phyloP scores from a whole-genome alignment of 768 basidiomycete genomes.

The Hydnum rufescens region DNA sequence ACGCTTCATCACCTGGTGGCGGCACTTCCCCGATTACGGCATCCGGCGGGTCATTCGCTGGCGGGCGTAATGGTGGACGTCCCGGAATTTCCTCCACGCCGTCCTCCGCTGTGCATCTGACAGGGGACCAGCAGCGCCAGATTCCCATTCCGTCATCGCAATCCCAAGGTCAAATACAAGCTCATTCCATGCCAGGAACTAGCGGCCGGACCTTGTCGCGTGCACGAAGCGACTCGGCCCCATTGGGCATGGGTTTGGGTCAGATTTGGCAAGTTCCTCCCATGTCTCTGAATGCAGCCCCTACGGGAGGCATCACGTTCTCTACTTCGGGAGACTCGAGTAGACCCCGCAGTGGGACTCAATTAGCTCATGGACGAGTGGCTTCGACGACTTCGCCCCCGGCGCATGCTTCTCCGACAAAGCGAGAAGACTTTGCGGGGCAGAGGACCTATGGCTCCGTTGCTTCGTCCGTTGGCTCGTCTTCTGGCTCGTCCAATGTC shows the following conservation, averaged over 20 bases:
- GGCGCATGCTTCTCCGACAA: no score
- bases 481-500: no score
- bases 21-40: not conserved
- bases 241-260: not conserved
- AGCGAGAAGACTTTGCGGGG: no score
- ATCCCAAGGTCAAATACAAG: not conserved
- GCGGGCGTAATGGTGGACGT: not conserved
- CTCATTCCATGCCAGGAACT: not conserved
- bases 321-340: no score
- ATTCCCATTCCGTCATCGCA: not conserved
- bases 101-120: not conserved
- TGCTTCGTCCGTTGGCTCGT: no score
- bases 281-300: no score
- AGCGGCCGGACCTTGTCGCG: not conserved
- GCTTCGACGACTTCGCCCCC: no score
- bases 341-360: no score
- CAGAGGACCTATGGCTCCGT: no score
- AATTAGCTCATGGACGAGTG: no score
- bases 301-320: no score
- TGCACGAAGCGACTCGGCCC: conserved; percentile 3
- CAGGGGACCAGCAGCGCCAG: no score
- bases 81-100: not conserved
- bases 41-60: not conserved
- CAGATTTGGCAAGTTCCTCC: not conserved
- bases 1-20: not conserved